Base-by-base conservation (phyloP, 371 early-diverging fungal genomes). In the Nosema muscidifuracis region DNA sequence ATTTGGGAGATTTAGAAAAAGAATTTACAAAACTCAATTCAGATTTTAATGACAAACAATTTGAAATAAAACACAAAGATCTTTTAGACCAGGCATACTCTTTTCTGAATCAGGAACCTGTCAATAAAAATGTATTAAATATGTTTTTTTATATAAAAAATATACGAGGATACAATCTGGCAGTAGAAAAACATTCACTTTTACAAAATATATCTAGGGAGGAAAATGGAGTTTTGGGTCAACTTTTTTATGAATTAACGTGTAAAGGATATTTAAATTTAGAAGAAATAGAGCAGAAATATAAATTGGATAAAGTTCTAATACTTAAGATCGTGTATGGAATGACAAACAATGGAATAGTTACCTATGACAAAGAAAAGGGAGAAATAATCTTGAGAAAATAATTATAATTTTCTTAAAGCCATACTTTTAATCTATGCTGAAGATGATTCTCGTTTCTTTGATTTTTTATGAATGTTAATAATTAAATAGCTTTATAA, bases 251-350 rank as follows among this genome's bases (percentile, higher is more conserved):
- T 18, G 38, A 66, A 33, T 30, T 67, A n/a, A 53, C 67, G 7
- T 47, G 9, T 30, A 31, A 62, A 28, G 36, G 62, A 24, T 7
- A 43, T 30, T 24, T 65, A 16, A 55, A 44, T 26, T 6, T 71
- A 36, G 31, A 50, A 13, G 33, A 64, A 18, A 30, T 71, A 1
- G 51, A 43, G 20, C 33, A 55, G 9, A 15, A 13, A n/a, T n/a
- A 61, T 0, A 24, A 43, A 16, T 30, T 65, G 7, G 64, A 62
- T 24, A 64, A 40, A 26, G 15, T 38, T 15, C n/a, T 13, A 3
- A 31, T 73, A 26, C 55, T 77, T 7, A 50, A 60, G 22, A 58
- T 70, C 28, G 58, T 77, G 18, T 77, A 77, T 65, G 53, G 65
- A 6, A 30, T 77, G 20, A 28, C 30, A 16, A 47, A 34, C 4